A percentile compares a stretch with the other conserved stretches of the same genome.
These are phyloP conservation scores for Rauvolfia tetraphylla DNA, from an alignment of 257 asterid genomes.

Conservation along the genomic window DNA sequence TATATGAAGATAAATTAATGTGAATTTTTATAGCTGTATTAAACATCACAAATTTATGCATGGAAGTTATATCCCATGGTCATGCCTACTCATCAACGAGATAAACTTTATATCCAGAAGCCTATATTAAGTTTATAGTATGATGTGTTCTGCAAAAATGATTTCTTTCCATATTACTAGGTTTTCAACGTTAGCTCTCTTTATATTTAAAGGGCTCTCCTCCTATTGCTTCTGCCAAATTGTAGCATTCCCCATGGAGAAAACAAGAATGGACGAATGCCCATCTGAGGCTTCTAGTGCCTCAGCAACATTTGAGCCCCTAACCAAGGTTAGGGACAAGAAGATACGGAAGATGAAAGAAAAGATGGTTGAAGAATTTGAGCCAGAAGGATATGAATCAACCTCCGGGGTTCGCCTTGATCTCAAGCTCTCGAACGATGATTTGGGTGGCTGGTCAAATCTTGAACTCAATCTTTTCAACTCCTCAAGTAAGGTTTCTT, in stretches of 20 bases:
- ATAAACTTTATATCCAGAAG: not conserved
- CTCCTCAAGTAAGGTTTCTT: conserved; percentile 8
- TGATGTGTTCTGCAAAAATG: not conserved
- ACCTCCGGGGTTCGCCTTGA: conserved; percentile 28
- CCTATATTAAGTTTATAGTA: not conserved
- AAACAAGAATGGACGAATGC: conserved; percentile 20
- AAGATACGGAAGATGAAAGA: conserved; percentile 15
- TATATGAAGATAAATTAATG: not conserved
- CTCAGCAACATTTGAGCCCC: conserved; percentile 38
- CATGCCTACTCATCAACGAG: not conserved
- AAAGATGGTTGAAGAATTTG: conserved; percentile 18
- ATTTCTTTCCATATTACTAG: not conserved
- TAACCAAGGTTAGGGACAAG: not conserved
- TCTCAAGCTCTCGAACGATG: conserved; percentile 33
- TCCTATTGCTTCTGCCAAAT: not conserved
- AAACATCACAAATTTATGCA: too few relatives aligned
- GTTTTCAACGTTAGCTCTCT: not conserved
- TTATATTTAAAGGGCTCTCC: not conserved
- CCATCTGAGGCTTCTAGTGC: conserved; percentile 46
- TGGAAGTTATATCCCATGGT: not conserved
- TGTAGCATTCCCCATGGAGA: not conserved
- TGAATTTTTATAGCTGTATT: too few relatives aligned
- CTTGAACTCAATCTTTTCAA: conserved; percentile 46
- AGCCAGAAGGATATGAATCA: conserved; percentile 11
- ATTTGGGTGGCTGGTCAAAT: conserved; percentile 17